Base-by-base conservation (phyloP, 73 alveolate genomes). In the Uronychia setigera region DNA sequence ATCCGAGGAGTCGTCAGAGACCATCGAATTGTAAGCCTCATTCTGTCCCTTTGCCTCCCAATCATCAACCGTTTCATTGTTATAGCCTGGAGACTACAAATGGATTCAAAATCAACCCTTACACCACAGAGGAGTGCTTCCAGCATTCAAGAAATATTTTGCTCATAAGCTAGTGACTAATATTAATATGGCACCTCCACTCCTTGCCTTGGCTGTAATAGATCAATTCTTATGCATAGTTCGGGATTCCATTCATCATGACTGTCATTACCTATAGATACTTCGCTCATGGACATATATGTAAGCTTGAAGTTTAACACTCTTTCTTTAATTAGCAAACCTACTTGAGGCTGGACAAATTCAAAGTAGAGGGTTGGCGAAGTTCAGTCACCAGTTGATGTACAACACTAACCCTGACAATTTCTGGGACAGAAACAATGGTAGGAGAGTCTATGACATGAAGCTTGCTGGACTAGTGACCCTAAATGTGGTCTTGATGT, bases 381-480 rank as follows among this genome's bases (percentile, higher is more conserved):
- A 80, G 34, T 86, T 25, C 33, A 83, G 79, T 30, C 88, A 26
- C 11, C 76, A 80, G 33, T 59, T 79, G 1, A 1, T 58, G 11
- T 58, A 0, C 78, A 86, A 86, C 35, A 59, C 76, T 75, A 86
- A 86, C 79, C 92, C 92, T 29, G 92, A 86, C 32, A 86, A 86
- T 60, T 57, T 27, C 81, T 86, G 25, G n/a, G 79, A 80, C 31
- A 19, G 35, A 32, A 78, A 57, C 77, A 1, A 35, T 5, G 76
- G 74, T 57, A 57, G 26, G 74, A 14, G 74, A 14, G 26, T 57
- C n/a, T 57, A 57, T 57, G 13, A 26, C 79, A 26, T 26, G 28
- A 9, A 13, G 79, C 26, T 32, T 88, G 94, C 87, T 88, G 94
- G 94, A 88, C 89, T 26, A 77, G 89, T 29, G 94, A 88, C 77